Conservation (phyloP, 345 rosid genomes). For the Euphorbia lathyris region DNA sequence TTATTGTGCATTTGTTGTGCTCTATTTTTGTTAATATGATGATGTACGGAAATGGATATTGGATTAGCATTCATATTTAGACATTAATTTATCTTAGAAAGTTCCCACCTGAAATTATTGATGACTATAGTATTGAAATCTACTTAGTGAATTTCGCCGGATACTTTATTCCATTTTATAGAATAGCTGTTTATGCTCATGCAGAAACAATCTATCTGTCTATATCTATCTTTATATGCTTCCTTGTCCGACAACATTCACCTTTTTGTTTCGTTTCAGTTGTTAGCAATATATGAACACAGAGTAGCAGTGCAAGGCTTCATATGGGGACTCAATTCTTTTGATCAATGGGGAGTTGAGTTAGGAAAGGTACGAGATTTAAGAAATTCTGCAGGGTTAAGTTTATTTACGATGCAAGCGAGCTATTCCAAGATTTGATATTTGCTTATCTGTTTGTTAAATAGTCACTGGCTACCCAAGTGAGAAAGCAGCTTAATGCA, state of each 20-base stretch:
- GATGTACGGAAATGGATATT: not conserved
- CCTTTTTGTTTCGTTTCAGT: conserved; percentile 37
- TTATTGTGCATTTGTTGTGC: too few species aligned
- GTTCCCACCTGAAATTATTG: not conserved
- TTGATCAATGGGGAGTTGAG: conserved; percentile 99
- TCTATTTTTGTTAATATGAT: not conserved
- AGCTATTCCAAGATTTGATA: not conserved
- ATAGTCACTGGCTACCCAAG: conserved; percentile 83
- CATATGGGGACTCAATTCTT: conserved; percentile 95
- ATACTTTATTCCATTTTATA: too few species aligned
- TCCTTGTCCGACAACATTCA: not conserved
- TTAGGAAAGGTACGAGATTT: conserved; percentile 68
- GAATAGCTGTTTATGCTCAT: too few species aligned
- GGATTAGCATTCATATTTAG: not conserved
- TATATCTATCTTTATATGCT: too few species aligned
- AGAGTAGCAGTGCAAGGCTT: conserved; percentile 95
- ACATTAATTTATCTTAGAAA: not conserved
- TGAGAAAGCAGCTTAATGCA: conserved; percentile 79
- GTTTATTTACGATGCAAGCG: not conserved
- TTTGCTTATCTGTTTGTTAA: not conserved
- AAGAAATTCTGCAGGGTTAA: not conserved
- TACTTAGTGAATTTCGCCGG: not conserved
- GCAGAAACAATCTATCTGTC: too few species aligned
- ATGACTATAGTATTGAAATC: not conserved
- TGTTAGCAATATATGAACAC: conserved; percentile 91